Conservation (phyloP, 1,284 basidiomycete species). For the Leccinum pallidistipes region DNA sequence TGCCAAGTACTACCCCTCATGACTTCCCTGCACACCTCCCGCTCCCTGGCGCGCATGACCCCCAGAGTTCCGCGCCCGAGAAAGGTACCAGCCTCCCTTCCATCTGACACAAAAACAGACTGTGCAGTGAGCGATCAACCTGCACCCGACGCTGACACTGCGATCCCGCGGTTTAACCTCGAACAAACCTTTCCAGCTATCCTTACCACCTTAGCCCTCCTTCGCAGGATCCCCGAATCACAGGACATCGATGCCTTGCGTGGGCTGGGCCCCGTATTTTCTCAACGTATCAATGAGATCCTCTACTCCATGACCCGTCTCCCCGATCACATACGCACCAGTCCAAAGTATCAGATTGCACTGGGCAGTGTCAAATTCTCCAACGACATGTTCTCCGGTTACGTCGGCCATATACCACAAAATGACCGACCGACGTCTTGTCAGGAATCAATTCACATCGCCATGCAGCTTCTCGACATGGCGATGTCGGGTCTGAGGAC, state of each 20-base stretch:
- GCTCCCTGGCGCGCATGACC: conserved; percentile 12
- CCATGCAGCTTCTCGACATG: conserved; percentile 29
- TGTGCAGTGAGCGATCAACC: conserved; percentile 18
- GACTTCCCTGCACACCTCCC: conserved; percentile 8
- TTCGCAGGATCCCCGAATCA: conserved; percentile 21
- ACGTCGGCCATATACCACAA: conserved; percentile 20
- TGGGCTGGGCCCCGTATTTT: conserved; percentile 27
- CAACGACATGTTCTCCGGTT: conserved; percentile 25
- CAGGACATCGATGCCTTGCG: conserved; percentile 31
- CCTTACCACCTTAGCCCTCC: conserved; percentile 26
- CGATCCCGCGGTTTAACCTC: conserved; percentile 26
- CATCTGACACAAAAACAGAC: conserved; percentile 10
- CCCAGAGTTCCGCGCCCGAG: not conserved
- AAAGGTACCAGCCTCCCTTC: not conserved
- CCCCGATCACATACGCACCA: conserved; percentile 20
- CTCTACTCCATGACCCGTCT: conserved; percentile 28
- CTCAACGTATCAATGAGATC: conserved; percentile 28
- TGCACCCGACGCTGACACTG: not conserved
- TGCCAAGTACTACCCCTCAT: conserved; percentile 4
- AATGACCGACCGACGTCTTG: conserved; percentile 4
- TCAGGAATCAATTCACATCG: conserved; percentile 17
- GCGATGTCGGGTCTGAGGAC: conserved; percentile 29
- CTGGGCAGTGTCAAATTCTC: conserved; percentile 25
- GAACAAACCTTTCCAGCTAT: conserved; percentile 36
- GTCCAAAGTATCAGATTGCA: conserved; percentile 26